These are phyloP conservation scores for Neurospora sp. DNA, from an alignment of 2,329 filamentous ascomycete genomes.

Conservation along the genomic window DNA sequence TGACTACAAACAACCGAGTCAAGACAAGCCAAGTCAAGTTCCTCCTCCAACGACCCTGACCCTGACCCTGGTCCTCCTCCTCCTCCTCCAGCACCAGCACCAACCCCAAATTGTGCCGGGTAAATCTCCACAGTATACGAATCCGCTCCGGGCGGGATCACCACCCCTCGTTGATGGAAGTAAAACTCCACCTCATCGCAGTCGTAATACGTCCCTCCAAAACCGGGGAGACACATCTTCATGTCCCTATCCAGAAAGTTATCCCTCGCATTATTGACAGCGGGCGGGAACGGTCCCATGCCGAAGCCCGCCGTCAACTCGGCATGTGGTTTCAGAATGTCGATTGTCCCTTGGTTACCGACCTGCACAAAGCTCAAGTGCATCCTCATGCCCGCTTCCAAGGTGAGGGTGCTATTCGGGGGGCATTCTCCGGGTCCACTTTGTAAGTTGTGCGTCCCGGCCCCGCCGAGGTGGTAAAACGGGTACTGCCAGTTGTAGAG, in stretches of 20 bases:
- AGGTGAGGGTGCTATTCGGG: slow-evolving; percentile 16
- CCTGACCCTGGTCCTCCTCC: not conserved
- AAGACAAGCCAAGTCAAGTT: not conserved
- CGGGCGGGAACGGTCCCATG: slow-evolving; percentile 39
- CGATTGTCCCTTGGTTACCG: slow-evolving; percentile 28
- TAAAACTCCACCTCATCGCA: slow-evolving; percentile 68
- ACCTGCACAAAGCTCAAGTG: slow-evolving; percentile 11
- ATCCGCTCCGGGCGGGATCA: slow-evolving; percentile 50
- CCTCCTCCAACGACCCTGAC: not conserved
- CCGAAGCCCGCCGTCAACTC: slow-evolving; percentile 27
- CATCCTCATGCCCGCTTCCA: not conserved
- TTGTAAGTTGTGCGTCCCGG: slow-evolving; percentile 49
- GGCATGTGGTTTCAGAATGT: slow-evolving; percentile 16
- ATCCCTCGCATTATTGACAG: slow-evolving; percentile 31
- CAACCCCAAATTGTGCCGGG: slow-evolving; percentile 28
- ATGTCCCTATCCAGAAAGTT: slow-evolving; percentile 36
- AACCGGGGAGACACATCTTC: slow-evolving; percentile 47
- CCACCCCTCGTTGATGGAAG: slow-evolving; percentile 52
- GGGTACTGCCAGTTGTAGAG: slow-evolving; percentile 52
- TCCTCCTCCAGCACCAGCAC: not conserved
- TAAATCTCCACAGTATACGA: slow-evolving; percentile 51
- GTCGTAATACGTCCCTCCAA: slow-evolving; percentile 69
- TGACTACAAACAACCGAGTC: not conserved
- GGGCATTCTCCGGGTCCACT: slow-evolving; percentile 21
- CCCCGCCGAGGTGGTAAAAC: slow-evolving; percentile 56